These are phyloP conservation scores for Sphaerulina populicola DNA, from an alignment of 2,329 filamentous ascomycete genomes.

Conservation along the genomic window DNA sequence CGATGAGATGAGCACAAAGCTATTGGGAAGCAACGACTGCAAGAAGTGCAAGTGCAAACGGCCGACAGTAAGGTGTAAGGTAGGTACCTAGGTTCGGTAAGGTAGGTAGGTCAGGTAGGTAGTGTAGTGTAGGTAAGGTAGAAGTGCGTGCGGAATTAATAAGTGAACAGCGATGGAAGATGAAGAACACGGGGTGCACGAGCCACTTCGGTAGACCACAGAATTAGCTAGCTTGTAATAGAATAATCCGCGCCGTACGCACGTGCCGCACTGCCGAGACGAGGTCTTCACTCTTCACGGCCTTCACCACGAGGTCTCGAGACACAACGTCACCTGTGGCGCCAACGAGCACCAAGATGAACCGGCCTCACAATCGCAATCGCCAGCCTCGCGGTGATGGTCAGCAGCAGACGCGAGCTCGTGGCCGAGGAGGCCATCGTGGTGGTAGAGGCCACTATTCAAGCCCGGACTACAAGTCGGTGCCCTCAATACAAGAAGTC, in stretches of 20 bases:
- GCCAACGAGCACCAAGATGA: slow-evolving; percentile 14
- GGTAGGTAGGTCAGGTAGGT: too few species aligned
- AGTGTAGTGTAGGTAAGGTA: background rate
- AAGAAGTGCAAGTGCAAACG: background rate
- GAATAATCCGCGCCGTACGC: background rate
- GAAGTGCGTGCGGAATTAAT: too few species aligned
- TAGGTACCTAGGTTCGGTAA: too few species aligned
- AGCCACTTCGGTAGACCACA: too few species aligned
- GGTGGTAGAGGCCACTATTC: slow-evolving; percentile 1
- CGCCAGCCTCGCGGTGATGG: slow-evolving; percentile 22
- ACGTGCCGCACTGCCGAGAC: background rate
- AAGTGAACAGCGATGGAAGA: too few species aligned
- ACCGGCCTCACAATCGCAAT: slow-evolving; percentile 30
- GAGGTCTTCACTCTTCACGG: background rate
- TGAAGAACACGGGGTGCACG: too few species aligned
- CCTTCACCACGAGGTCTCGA: background rate
- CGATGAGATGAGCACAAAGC: background rate
- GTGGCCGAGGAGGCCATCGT: slow-evolving; percentile 8
- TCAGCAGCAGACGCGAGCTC: slow-evolving; percentile 5
- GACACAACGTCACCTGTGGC: background rate
- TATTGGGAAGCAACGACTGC: background rate
- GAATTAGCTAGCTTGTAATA: too few species aligned
- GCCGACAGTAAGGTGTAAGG: background rate
- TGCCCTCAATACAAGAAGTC: slow-evolving; percentile 41
- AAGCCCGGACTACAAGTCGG: slow-evolving; percentile 11